A percentile compares a stretch with the other conserved stretches of the same genome.
Conservation (phyloP, 1,139 yeast genomes). For the Geotrichum carabidarum region DNA sequence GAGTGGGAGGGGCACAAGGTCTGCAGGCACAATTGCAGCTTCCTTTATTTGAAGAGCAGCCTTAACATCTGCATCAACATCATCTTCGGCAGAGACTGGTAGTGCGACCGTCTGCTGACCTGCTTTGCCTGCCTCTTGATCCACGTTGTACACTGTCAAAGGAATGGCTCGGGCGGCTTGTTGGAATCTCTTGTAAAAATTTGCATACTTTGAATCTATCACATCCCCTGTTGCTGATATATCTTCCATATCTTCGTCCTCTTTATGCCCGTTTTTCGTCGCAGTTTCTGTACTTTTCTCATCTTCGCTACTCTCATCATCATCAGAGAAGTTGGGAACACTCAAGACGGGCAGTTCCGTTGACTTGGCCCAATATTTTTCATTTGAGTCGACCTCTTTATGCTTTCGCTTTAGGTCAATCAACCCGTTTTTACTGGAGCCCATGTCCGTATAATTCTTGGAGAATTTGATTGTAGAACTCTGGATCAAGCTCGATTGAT, state of each 20-base stretch:
- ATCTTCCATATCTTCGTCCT: constrained; percentile 11
- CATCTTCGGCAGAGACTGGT: constrained; percentile 12
- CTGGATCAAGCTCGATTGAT: background rate
- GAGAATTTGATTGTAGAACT: background rate
- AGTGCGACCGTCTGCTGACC: constrained; percentile 2
- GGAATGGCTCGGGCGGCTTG: constrained; percentile 20
- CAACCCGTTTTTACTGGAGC: background rate
- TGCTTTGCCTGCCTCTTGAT: constrained; percentile 5
- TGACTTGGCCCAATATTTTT: constrained; percentile 24
- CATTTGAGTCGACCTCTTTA: constrained; percentile 19
- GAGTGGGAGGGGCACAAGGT: constrained; percentile 17
- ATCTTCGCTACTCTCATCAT: constrained; percentile 19
- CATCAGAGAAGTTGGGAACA: constrained; percentile 21
- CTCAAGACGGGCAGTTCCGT: constrained; percentile 17
- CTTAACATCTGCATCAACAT: constrained; percentile 11
- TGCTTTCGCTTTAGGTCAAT: constrained; percentile 8
- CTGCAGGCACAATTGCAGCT: constrained; percentile 15
- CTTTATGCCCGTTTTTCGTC: background rate
- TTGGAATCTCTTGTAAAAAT: constrained; percentile 21
- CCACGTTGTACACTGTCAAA: constrained; percentile 14
- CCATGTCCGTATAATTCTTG: background rate
- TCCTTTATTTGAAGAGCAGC: constrained; percentile 15
- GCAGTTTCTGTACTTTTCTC: background rate
- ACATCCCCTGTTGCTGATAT: constrained; percentile 9
- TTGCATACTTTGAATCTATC: constrained; percentile 22